Base-by-base conservation (phyloP, 352 stramenopile species). In the Lagenidium sp. region DNA sequence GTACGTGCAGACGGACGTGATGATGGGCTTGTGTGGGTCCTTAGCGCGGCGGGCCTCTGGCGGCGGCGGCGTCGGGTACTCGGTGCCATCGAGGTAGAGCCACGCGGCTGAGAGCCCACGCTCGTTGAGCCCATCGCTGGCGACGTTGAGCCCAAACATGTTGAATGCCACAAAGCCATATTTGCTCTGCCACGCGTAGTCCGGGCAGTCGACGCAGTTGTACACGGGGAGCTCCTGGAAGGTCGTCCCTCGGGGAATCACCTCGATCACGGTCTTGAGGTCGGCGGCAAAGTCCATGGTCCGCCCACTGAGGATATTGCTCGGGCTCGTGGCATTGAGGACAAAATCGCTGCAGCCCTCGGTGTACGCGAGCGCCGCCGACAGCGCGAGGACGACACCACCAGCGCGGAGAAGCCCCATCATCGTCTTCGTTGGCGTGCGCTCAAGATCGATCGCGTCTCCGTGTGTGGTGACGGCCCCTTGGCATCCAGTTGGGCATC, bases 1-100 rank as follows among this genome's bases (percentile, higher is more conserved):
- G 55, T 82, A 89, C 47, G 77, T 68, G 29, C 68, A 76, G 18
- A 84, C 30, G 4, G 68, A 82, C n/a, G 66, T 73, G 22, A 89
- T 53, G 20, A 89, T 68, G 3, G 71, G 70, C 36, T 36, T 47
- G 48, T 60, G 63, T 5, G 34, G 41, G 6, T 44, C 26, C 11
- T 40, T 51, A 15, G 41, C 24, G n/a, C 50, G 48, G 11, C 3
- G 5, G 3, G 25, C 22, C 5, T 53, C 28, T 11, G 47, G 49
- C 28, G 8, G 8, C 37, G 67, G 28, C 3, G 57, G 58, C 16
- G 38, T 52, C 4, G 77, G 71, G 57, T 86, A 89, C 44, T 71
- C 20, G 0, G 77, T 69, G 25, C 41, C 47, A 1, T 20, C 16
- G 4, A 62, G 47, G 20, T 50, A 44, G 7, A 71, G 50, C 53